Evolutionary conservation across 2,329 filamentous ascomycete species (phyloP).

Genomic region (Aureobasidium pullulans): DNA sequence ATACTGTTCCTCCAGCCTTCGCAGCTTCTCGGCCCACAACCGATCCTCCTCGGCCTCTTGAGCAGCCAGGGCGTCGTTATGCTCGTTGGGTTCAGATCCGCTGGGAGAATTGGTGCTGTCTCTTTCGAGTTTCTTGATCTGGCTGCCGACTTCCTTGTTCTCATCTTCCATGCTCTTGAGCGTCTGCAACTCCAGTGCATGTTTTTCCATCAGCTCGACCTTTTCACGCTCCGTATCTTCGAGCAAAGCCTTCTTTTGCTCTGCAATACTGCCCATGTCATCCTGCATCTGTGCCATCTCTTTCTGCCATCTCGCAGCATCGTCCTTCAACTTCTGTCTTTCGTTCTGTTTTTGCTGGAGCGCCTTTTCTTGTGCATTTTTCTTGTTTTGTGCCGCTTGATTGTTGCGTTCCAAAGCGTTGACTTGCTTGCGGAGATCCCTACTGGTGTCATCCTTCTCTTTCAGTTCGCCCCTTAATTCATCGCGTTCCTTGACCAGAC

Average conservation of each 20-base stretch:
- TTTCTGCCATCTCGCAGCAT: conserved; percentile 60
- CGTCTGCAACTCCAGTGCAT: conserved; percentile 34
- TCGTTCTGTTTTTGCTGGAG: conserved; percentile 63
- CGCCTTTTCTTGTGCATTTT: conserved; percentile 66
- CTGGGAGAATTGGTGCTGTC: conserved; percentile 48
- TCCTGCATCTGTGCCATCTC: conserved; percentile 50
- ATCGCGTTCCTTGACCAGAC: conserved; percentile 68
- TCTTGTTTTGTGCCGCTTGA: conserved; percentile 69
- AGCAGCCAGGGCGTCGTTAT: conserved; percentile 10
- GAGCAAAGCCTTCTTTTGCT: conserved; percentile 32
- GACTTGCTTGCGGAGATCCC: conserved; percentile 74
- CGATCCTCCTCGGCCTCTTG: conserved; percentile 35
- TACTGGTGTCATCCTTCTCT: conserved; percentile 85
- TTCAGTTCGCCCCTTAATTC: conserved; percentile 69
- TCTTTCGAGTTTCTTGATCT: conserved; percentile 66
- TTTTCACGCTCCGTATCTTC: conserved; percentile 33
- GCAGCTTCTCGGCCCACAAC: conserved; percentile 29
- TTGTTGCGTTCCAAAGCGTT: conserved; percentile 74
- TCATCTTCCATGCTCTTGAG: conserved; percentile 63
- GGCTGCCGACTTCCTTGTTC: conserved; percentile 61
- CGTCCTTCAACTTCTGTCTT: conserved; percentile 61
- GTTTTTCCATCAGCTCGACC: conserved; percentile 33
- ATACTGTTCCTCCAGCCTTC: conserved; percentile 26
- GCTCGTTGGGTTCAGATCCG: conserved; percentile 21
- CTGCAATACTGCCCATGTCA: conserved; percentile 39